Conservation (phyloP, 148 eudicot species). For the Oxyria digyna region DNA sequence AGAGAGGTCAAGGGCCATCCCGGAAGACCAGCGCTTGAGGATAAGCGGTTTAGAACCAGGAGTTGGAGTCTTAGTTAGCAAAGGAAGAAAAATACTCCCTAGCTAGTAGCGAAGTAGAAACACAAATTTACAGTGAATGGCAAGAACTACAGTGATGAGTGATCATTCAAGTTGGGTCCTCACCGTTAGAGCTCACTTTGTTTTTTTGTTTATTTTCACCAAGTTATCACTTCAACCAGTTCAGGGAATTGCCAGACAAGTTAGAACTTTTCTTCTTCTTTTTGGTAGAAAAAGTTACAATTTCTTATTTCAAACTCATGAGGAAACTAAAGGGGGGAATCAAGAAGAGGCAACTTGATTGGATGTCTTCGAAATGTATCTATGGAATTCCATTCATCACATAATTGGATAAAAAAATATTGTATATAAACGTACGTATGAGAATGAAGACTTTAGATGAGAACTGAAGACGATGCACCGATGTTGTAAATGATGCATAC, state of each 20-base stretch:
- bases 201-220: constrained; percentile 3
- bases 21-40: no score
- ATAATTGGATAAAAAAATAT: no score
- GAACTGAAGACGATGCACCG: no score
- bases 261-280: no score
- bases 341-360: background rate
- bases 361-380: background rate
- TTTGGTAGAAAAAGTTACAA: background rate
- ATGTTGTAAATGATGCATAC: no score
- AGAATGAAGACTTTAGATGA: no score
- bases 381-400: no score
- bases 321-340: background rate
- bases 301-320: background rate
- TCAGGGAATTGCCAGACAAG: background rate
- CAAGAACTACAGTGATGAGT: constrained; percentile 5
- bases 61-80: no score
- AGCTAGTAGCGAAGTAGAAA: background rate
- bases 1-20: no score
- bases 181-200: background rate
- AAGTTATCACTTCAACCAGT: constrained; percentile 1
- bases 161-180: constrained; percentile 3
- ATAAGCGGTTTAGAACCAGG: no score
- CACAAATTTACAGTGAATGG: background rate
- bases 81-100: no score
- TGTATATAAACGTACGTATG: no score